A percentile compares a stretch with the other conserved stretches of the same genome.
Conservation (phyloP, 1,139 yeast species). For the Saccharomyces hybrid region DNA sequence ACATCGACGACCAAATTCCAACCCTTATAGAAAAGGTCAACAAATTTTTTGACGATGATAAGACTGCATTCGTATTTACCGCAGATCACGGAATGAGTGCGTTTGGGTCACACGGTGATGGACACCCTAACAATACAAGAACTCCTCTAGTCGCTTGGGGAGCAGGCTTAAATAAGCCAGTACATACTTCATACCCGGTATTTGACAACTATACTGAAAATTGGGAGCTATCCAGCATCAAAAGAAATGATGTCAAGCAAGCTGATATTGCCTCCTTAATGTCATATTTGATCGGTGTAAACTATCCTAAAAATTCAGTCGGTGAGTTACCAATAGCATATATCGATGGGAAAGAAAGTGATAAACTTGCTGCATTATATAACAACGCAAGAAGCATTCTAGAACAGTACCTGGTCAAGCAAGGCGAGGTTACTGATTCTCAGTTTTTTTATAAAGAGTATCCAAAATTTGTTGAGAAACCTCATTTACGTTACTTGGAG, state of each 20-base stretch:
- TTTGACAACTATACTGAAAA: conserved; percentile 51
- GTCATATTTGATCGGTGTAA: conserved; percentile 84
- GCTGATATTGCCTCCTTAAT: conserved; percentile 94
- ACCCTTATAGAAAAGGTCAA: conserved; percentile 58
- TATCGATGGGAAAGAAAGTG: conserved; percentile 48
- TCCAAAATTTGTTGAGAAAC: conserved; percentile 41
- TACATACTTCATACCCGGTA: conserved; percentile 36
- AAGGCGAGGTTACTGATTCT: conserved; percentile 54
- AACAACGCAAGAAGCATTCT: conserved; percentile 74
- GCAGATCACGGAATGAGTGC: conserved; percentile 99
- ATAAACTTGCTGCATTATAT: conserved; percentile 65
- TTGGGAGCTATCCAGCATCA: conserved; percentile 68
- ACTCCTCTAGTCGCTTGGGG: conserved; percentile 99
- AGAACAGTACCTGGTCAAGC: conserved; percentile 86
- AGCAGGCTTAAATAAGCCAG: conserved; percentile 80
- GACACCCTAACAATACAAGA: conserved; percentile 95
- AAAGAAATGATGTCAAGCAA: conserved; percentile 84
- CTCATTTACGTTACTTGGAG: conserved; percentile 39
- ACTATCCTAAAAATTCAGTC: conserved; percentile 90
- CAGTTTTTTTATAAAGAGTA: conserved; percentile 73
- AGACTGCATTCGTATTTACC: conserved; percentile 86
- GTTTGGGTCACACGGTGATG: conserved; percentile 97
- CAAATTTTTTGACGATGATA: conserved; percentile 73
- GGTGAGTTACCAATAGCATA: conserved; percentile 84
- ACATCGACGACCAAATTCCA: conserved; percentile 65